Base-by-base conservation (phyloP, 2,329 filamentous ascomycete genomes). In the Coniella vitis region DNA sequence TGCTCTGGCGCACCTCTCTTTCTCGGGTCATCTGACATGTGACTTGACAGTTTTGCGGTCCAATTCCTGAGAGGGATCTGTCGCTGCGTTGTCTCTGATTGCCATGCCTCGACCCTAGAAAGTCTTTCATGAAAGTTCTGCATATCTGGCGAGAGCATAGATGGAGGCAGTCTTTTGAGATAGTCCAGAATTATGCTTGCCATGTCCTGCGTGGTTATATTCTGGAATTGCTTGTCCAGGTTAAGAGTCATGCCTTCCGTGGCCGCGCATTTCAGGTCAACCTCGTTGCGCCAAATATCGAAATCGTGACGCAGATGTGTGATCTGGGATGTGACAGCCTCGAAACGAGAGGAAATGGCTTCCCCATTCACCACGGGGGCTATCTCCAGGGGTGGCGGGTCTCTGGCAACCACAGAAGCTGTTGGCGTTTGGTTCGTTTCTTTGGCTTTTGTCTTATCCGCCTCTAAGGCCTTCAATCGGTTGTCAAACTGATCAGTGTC, bases 191-290 rank as follows among this genome's bases (percentile, higher is more conserved):
- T 53, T 25, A 34, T 37, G 7, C 43, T 31, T 10, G 51, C 47
- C 43, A 51, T 36, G 1, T 53, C 47, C 19, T 17, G 9, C n/a
- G 48, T 53, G 17, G 21, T 41, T 40, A 48, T 10, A 16, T 48
- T 53, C 39, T 48, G 46, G 43, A 45, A 53, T 25, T 53, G 51
- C n/a, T 36, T 42, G 16, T 44, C 42, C 37, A 51, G 39, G 9
- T 35, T 45, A 14, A 45, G 36, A 4, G 47, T 39, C 51, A 51
- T 51, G 22, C 22, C 39, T 22, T 53, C 51, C 8, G 47, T 45
- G 5, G 44, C 48, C 3, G 19, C 14, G 16, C 25, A 34, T n/a
- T 34, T 34, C 35, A 19, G 14, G n/a, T 37, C 29, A 8, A 10
- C n/a, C 12, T 44, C 21, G 16, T 35, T 38, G 20, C 36, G 43